Evolutionary conservation across 768 basidiomycete genomes (phyloP).

Genomic region (Lentinula detonsa): DNA sequence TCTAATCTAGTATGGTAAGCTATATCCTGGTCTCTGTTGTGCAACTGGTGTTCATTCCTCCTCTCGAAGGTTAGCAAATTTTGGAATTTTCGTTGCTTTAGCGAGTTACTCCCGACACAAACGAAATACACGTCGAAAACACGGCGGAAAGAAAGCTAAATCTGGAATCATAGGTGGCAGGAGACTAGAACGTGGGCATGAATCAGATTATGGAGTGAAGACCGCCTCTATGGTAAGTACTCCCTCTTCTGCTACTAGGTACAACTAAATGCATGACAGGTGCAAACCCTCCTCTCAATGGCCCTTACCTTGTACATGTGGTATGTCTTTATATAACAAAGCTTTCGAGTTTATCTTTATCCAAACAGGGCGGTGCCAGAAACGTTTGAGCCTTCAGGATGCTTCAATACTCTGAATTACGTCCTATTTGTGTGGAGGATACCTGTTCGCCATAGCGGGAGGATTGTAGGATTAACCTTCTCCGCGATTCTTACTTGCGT

Average conservation of each 20-base stretch:
- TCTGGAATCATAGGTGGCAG: constrained; percentile 1
- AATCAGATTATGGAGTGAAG: constrained; percentile 26
- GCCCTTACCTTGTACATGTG: constrained; percentile 31
- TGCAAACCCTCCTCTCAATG: constrained; percentile 33
- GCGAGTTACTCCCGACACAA: constrained; percentile 35
- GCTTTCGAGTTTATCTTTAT: background rate
- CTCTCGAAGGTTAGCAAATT: constrained; percentile 31
- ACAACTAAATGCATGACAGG: background rate
- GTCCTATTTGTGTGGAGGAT: constrained; percentile 27
- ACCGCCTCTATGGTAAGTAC: constrained; percentile 26
- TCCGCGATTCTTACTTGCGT: constrained; percentile 22
- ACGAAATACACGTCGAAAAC: constrained; percentile 14
- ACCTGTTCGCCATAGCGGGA: constrained; percentile 23
- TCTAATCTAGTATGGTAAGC: constrained; percentile 34
- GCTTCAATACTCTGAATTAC: constrained; percentile 24
- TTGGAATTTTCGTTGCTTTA: constrained; percentile 33
- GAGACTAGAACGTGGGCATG: background rate
- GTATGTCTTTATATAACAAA: constrained; percentile 12
- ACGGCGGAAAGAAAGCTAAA: constrained; percentile 5
- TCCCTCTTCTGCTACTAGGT: background rate
- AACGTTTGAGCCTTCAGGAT: constrained; percentile 23
- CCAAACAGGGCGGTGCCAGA: constrained; percentile 21
- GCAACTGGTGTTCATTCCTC: background rate
- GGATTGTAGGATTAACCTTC: constrained; percentile 24
- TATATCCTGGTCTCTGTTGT: background rate